Percentiles rank a stretch among this genome's conserved stretches.
phyloP scores from a whole-genome alignment of 2,329 filamentous ascomycete genomes.

The Chaetomium sp. region DNA sequence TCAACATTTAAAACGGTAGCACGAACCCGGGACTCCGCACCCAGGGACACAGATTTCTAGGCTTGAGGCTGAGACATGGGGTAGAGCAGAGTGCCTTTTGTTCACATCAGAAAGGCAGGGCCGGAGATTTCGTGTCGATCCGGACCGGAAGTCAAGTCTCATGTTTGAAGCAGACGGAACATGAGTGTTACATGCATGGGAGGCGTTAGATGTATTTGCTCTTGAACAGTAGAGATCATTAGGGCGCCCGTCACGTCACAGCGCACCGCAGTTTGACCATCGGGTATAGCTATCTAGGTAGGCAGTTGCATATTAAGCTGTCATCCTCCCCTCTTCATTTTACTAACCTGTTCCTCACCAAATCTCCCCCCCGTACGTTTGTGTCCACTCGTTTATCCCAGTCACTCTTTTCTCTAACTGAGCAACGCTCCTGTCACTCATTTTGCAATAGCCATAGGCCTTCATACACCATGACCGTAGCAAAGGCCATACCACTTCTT shows the following conservation, averaged over 20 bases:
- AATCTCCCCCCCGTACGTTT: not conserved
- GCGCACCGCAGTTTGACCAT: not conserved
- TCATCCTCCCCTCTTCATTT: not conserved
- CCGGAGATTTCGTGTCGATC: conserved; percentile 5
- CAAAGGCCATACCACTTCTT: not conserved
- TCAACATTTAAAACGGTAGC: not conserved
- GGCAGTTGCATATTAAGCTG: not conserved
- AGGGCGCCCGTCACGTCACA: not conserved
- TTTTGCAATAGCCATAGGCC: not conserved
- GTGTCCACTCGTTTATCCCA: not conserved
- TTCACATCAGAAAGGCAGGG: not conserved
- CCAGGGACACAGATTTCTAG: not conserved
- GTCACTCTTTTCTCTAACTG: not conserved
- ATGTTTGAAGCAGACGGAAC: not conserved
- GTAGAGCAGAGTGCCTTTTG: not conserved
- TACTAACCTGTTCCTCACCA: not conserved
- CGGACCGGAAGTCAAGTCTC: not conserved
- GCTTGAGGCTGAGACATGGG: not conserved
- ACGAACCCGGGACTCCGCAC: not conserved
- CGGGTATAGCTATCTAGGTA: too few relatives aligned
- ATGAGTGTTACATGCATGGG: not conserved
- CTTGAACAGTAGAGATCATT: not conserved
- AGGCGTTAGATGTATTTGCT: not conserved
- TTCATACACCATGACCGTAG: conserved; percentile 3
- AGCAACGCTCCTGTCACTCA: not conserved